These are phyloP conservation scores for Leishmania lainsoni DNA, from an alignment of 208 protist species.

Conservation along the genomic window DNA sequence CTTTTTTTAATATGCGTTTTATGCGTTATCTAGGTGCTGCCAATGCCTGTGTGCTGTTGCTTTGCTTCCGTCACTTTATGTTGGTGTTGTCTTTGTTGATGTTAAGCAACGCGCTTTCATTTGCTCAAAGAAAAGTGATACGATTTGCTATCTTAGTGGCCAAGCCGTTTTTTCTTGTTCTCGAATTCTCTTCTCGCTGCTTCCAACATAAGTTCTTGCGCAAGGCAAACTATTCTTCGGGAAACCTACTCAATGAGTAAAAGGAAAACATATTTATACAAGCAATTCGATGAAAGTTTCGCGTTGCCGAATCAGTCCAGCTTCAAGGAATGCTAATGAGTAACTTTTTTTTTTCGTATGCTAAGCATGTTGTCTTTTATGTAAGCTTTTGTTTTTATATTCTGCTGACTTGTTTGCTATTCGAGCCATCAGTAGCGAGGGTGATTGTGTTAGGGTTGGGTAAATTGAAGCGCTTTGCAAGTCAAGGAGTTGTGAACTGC, in stretches of 20 bases:
- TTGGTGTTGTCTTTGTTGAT: not conserved
- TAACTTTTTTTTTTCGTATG: not conserved
- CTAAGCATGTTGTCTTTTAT: not conserved
- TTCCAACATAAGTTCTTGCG: not conserved
- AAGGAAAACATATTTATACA: not conserved
- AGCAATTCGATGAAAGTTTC: not conserved
- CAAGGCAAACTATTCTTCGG: not conserved
- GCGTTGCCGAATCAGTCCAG: not conserved
- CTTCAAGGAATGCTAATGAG: not conserved
- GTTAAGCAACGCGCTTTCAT: not conserved
- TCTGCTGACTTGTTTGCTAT: slow-evolving; percentile 12
- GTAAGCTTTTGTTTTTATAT: slow-evolving; percentile 1
- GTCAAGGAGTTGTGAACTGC: not conserved
- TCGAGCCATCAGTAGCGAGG: not conserved
- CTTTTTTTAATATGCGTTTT: not conserved
- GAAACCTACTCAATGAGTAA: not conserved
- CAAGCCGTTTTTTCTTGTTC: not conserved
- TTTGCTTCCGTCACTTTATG: slow-evolving; percentile 1
- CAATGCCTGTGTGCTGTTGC: not conserved
- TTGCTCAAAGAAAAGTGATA: not conserved
- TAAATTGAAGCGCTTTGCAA: not conserved
- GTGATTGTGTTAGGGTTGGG: not conserved
- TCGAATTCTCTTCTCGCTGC: not conserved
- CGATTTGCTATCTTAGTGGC: too few species aligned
- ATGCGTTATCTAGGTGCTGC: not conserved